These are phyloP conservation scores for Dactylonectria estremocensis DNA, from an alignment of 2,329 filamentous ascomycete species.

Conservation along the genomic window DNA sequence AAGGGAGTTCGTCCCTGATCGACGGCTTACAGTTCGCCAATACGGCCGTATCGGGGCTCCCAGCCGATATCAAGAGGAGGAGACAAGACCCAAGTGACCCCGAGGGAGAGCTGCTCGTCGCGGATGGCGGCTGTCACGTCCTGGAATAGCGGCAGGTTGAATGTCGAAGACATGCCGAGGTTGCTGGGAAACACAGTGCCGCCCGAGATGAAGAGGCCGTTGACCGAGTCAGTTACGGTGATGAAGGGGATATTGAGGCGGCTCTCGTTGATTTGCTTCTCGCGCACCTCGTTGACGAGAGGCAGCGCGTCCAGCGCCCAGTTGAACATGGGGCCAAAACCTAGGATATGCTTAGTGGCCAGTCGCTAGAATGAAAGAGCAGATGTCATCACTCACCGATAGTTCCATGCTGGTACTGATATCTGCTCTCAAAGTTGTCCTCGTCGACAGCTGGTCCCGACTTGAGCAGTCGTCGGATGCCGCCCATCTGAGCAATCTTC, in stretches of 20 bases:
- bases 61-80: slow-evolving; percentile 52
- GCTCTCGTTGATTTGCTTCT: slow-evolving; percentile 33
- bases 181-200: slow-evolving; percentile 53
- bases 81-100: slow-evolving; percentile 53
- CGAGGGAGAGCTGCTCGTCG: slow-evolving; percentile 51
- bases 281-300: slow-evolving; percentile 44
- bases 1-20: not conserved
- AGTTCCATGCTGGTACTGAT: slow-evolving; percentile 36
- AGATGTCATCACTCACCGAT: slow-evolving; percentile 31
- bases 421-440: slow-evolving; percentile 37
- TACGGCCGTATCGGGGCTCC: slow-evolving; percentile 49
- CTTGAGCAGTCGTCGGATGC: slow-evolving; percentile 36
- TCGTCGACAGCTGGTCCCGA: slow-evolving; percentile 30
- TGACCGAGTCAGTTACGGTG: slow-evolving; percentile 45
- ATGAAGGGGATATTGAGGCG: slow-evolving; percentile 40
- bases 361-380: not conserved
- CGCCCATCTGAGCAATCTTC: slow-evolving; percentile 41
- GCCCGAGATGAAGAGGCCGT: slow-evolving; percentile 49
- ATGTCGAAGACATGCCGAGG: slow-evolving; percentile 49
- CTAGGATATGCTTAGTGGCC: slow-evolving; percentile 27
- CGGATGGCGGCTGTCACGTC: slow-evolving; percentile 47
- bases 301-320: slow-evolving; percentile 48
- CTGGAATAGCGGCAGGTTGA: slow-evolving; percentile 50
- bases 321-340: slow-evolving; percentile 49
- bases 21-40: slow-evolving; percentile 37